These are phyloP conservation scores for Lichtheimia ramosa DNA, from an alignment of 371 early-diverging fungal genomes.

Conservation along the genomic window DNA sequence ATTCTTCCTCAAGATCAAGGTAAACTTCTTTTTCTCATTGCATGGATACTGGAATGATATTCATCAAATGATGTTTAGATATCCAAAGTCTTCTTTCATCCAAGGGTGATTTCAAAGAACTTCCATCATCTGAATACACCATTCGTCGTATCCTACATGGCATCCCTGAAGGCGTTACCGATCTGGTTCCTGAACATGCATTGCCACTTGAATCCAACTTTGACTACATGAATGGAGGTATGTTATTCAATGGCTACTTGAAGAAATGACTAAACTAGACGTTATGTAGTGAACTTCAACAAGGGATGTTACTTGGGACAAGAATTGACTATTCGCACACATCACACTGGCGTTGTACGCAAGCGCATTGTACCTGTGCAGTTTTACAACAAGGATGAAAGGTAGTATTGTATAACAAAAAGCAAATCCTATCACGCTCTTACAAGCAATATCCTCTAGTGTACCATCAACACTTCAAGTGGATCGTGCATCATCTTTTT, in stretches of 20 bases:
- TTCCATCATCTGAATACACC: slow-evolving; percentile 62
- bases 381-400: slow-evolving; percentile 37
- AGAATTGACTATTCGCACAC: slow-evolving; percentile 94
- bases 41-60: neutral
- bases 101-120: slow-evolving; percentile 38
- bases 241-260: neutral
- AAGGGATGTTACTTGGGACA: slow-evolving; percentile 99
- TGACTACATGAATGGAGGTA: slow-evolving; percentile 89
- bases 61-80: slow-evolving; percentile 5
- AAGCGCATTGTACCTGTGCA: slow-evolving; percentile 91
- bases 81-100: slow-evolving; percentile 21
- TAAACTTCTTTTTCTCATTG: neutral
- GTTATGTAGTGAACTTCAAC: slow-evolving; percentile 78
- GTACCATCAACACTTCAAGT: slow-evolving; percentile 35
- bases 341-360: slow-evolving; percentile 92
- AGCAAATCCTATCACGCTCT: neutral
- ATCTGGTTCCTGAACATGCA: slow-evolving; percentile 69
- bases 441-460: slow-evolving; percentile 12
- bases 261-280: neutral
- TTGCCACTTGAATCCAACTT: slow-evolving; percentile 92
- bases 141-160: slow-evolving; percentile 82
- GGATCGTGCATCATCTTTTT: slow-evolving; percentile 21
- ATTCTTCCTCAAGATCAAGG: slow-evolving; percentile 32
- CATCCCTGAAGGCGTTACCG: slow-evolving; percentile 87
- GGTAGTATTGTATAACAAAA: slow-evolving; percentile 18